Conservation (phyloP, 371 early-diverging fungal genomes). For the Rhizopus microsporus region DNA sequence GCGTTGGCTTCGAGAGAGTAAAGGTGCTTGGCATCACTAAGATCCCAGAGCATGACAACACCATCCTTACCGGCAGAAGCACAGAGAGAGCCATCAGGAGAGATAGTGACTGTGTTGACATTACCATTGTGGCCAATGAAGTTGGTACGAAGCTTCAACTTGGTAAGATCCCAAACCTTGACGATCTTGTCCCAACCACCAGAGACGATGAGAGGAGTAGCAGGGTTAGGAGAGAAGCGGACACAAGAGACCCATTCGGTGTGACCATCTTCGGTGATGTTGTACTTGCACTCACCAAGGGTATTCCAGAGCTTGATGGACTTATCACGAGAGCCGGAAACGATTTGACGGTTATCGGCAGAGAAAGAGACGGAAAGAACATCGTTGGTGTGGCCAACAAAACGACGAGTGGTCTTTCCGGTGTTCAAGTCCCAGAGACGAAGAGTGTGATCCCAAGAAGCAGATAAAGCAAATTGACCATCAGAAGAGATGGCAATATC, state of each 20-base stretch:
- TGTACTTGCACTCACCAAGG: slow-evolving; percentile 96
- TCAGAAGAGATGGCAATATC: slow-evolving; percentile 95
- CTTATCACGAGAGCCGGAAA: slow-evolving; percentile 95
- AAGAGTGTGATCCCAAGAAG: slow-evolving; percentile 97
- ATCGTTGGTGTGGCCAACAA: slow-evolving; percentile 94
- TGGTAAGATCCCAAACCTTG: slow-evolving; percentile 98
- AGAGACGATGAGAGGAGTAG: slow-evolving; percentile 93
- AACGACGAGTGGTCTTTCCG: slow-evolving; percentile 87
- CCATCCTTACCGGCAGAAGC: slow-evolving; percentile 99
- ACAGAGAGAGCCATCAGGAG: slow-evolving; percentile 98
- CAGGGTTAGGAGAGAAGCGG: slow-evolving; percentile 95
- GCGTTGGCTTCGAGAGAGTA: slow-evolving; percentile 95
- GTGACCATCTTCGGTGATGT: slow-evolving; percentile 89
- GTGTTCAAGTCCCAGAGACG: slow-evolving; percentile 97
- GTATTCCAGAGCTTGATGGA: slow-evolving; percentile 99
- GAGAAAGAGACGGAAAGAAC: slow-evolving; percentile 97
- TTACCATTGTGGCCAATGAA: slow-evolving; percentile 97
- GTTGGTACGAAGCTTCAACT: slow-evolving; percentile 95
- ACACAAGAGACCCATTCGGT: slow-evolving; percentile 97
- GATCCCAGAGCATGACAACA: slow-evolving; percentile 97
- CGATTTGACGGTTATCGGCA: slow-evolving; percentile 96
- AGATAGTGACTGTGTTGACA: slow-evolving; percentile 94
- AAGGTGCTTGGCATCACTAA: slow-evolving; percentile 97
- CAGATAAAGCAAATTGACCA: slow-evolving; percentile 94
- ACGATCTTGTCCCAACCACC: slow-evolving; percentile 98